Evolutionary conservation across 306 rosid genomes (phyloP).

Genomic region (Crataegus laevigata): DNA sequence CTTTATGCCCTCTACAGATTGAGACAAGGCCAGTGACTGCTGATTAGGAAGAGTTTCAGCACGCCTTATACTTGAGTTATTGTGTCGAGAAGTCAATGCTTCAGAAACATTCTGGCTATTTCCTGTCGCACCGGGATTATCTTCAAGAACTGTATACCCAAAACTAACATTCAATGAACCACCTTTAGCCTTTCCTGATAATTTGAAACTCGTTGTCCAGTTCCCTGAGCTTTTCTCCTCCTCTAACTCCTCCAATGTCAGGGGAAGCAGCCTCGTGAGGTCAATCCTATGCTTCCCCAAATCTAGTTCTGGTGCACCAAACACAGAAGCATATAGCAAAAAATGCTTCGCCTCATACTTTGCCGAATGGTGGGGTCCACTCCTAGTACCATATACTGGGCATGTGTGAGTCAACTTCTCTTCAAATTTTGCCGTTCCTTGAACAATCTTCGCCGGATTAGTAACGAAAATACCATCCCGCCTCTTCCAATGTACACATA

Average conservation of each 20-base stretch:
- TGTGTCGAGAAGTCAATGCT: slow-evolving; percentile 30
- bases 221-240: slow-evolving; percentile 73
- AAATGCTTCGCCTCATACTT: slow-evolving; percentile 85
- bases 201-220: slow-evolving; percentile 73
- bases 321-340: slow-evolving; percentile 59
- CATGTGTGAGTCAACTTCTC: slow-evolving; percentile 58
- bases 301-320: slow-evolving; percentile 53
- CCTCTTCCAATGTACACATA: slow-evolving; percentile 85
- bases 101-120: slow-evolving; percentile 22
- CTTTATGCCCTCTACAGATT: slow-evolving; percentile 38
- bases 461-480: slow-evolving; percentile 57
- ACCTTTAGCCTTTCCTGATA: slow-evolving; percentile 71
- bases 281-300: slow-evolving; percentile 86
- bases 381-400: slow-evolving; percentile 69
- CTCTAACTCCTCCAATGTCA: slow-evolving; percentile 78
- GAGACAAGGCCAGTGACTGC: slow-evolving; percentile 19
- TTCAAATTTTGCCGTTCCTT: slow-evolving; percentile 53
- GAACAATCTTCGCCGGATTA: slow-evolving; percentile 51
- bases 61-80: slow-evolving; percentile 20
- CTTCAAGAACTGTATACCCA: slow-evolving; percentile 58
- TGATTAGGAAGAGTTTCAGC: slow-evolving; percentile 37
- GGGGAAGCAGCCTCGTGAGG: slow-evolving; percentile 80
- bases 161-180: slow-evolving; percentile 81
- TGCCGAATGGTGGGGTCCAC: slow-evolving; percentile 68
- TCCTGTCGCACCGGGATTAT: slow-evolving; percentile 28